Conservation (phyloP, 2,329 filamentous ascomycete species). For the Xylariaceae sp. region DNA sequence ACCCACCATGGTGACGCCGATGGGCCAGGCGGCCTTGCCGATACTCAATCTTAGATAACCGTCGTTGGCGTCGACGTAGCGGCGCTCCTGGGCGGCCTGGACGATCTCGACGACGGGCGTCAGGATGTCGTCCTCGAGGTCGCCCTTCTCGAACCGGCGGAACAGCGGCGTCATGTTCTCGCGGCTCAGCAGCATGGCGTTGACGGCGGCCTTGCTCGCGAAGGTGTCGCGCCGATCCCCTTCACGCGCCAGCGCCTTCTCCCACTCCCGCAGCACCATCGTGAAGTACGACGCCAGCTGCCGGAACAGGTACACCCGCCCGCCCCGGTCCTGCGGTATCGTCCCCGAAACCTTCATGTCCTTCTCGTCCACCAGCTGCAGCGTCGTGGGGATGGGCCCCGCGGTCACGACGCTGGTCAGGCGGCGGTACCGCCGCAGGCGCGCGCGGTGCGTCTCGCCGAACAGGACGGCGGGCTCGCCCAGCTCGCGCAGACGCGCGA, state of each 20-base stretch:
- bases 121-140: slow-evolving; percentile 77
- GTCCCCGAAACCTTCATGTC: slow-evolving; percentile 83
- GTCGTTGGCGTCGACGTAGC: slow-evolving; percentile 96
- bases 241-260: slow-evolving; percentile 73
- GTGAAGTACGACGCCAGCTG: slow-evolving; percentile 96
- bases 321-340: slow-evolving; percentile 63
- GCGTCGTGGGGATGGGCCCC: slow-evolving; percentile 84
- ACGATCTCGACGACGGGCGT: slow-evolving; percentile 90
- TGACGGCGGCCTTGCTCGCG: slow-evolving; percentile 79
- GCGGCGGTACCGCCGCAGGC: slow-evolving; percentile 71
- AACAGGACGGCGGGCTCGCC: slow-evolving; percentile 78
- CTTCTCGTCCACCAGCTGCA: slow-evolving; percentile 78
- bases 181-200: slow-evolving; percentile 82
- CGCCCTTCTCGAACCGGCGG: slow-evolving; percentile 80
- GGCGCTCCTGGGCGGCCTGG: slow-evolving; percentile 81
- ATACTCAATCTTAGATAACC: slow-evolving; percentile 92
- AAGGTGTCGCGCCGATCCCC: slow-evolving; percentile 60
- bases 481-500: slow-evolving; percentile 67
- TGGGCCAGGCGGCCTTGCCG: slow-evolving; percentile 96
- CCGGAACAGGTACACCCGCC: slow-evolving; percentile 73
- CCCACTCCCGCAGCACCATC: slow-evolving; percentile 91
- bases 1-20: slow-evolving; percentile 99
- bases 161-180: slow-evolving; percentile 91
- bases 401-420: slow-evolving; percentile 65
- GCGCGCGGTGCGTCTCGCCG: slow-evolving; percentile 73